Percentiles rank a stretch among this genome's conserved stretches.
Evolutionary conservation across 768 basidiomycete species (phyloP).

Genomic region (Tephrocybe sp.): DNA sequence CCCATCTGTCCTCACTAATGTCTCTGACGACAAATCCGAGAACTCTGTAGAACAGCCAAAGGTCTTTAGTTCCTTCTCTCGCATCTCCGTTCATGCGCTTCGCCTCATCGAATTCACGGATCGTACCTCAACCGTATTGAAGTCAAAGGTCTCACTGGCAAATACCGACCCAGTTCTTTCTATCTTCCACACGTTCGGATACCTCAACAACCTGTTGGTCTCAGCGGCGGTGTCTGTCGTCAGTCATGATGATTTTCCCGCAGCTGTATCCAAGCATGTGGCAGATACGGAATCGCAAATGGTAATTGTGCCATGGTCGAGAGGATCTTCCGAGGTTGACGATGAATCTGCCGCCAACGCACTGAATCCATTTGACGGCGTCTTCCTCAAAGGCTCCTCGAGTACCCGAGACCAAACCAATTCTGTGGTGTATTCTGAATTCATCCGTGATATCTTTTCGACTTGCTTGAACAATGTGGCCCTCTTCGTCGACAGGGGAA

Average conservation of each 20-base stretch:
- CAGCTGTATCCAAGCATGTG: slow-evolving; percentile 62
- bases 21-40: slow-evolving; percentile 32
- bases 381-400: slow-evolving; percentile 55
- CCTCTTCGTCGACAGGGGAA: slow-evolving; percentile 80
- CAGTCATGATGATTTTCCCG: slow-evolving; percentile 67
- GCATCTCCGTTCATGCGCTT: slow-evolving; percentile 66
- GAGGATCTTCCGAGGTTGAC: slow-evolving; percentile 31
- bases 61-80: slow-evolving; percentile 4
- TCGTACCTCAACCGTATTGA: slow-evolving; percentile 85
- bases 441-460: slow-evolving; percentile 80
- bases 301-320: slow-evolving; percentile 84
- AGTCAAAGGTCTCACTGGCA: slow-evolving; percentile 69
- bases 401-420: slow-evolving; percentile 48
- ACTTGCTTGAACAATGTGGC: slow-evolving; percentile 75
- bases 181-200: slow-evolving; percentile 77
- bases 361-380: slow-evolving; percentile 72
- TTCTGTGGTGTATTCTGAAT: slow-evolving; percentile 72
- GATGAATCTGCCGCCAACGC: slow-evolving; percentile 26
- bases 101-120: slow-evolving; percentile 91
- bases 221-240: slow-evolving; percentile 78
- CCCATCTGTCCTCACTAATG: background rate
- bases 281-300: slow-evolving; percentile 61
- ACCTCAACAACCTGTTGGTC: slow-evolving; percentile 66
- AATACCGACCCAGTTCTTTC: slow-evolving; percentile 70
- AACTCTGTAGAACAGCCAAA: slow-evolving; percentile 19